phyloP scores from a whole-genome alignment of 768 basidiomycete genomes.

The Termitomyces sp. region DNA sequence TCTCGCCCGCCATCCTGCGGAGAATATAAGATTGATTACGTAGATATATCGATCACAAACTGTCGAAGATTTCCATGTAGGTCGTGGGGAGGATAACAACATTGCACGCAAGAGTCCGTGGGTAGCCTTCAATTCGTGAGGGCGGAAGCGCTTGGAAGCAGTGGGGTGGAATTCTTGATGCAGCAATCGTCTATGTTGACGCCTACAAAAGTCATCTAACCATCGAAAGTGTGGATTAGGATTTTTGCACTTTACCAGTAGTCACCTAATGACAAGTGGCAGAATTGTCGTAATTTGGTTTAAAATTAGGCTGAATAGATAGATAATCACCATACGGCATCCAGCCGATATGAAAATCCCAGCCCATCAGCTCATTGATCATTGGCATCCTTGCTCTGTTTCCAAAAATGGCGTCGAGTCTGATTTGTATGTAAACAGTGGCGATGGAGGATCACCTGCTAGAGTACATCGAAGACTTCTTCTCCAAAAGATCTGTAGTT shows the following conservation, averaged over 20 bases:
- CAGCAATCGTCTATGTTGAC: slow-evolving; percentile 18
- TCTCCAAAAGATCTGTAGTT: slow-evolving; percentile 20
- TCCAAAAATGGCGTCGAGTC: neutral
- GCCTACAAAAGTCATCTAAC: slow-evolving; percentile 10
- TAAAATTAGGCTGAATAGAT: too few species aligned
- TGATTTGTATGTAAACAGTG: neutral
- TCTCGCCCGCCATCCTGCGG: slow-evolving; percentile 17
- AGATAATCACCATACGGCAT: slow-evolving; percentile 13
- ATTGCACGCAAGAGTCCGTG: slow-evolving; percentile 19
- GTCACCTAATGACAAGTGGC: slow-evolving; percentile 1
- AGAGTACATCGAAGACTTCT: slow-evolving; percentile 18
- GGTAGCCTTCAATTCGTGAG: slow-evolving; percentile 17
- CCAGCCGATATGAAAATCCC: slow-evolving; percentile 14
- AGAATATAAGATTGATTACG: neutral
- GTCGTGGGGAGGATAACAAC: slow-evolving; percentile 14
- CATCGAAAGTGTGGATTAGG: neutral
- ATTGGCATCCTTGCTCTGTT: slow-evolving; percentile 13
- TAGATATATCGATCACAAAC: neutral
- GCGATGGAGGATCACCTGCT: neutral
- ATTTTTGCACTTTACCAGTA: neutral
- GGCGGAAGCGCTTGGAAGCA: slow-evolving; percentile 15
- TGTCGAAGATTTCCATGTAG: slow-evolving; percentile 10
- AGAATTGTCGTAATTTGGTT: neutral
- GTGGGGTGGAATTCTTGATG: slow-evolving; percentile 18
- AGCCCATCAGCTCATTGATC: slow-evolving; percentile 21